Evolutionary conservation across 2,329 filamentous ascomycete genomes (phyloP), one percentile per base, ranked within the genome.

Genomic region (Aspergillus sp.): DNA sequence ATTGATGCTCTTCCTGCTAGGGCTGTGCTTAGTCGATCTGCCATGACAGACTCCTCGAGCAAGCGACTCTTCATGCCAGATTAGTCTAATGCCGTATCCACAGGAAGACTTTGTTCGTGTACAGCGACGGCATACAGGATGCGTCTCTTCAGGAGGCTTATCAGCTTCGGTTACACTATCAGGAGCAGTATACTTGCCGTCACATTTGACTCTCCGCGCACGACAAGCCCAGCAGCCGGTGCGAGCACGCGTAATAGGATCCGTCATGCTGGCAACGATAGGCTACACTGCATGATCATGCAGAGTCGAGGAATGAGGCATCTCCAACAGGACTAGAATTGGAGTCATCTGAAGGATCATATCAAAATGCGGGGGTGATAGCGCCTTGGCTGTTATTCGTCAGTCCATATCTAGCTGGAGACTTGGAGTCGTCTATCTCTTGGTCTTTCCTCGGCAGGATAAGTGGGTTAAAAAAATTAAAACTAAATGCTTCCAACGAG

Each of bases 41-140:
- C 66, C 68, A 63, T 70, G 68, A 40, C 64, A 70, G 3, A 70
- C 44, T 2, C 65, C 66, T 34, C 63, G 61, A 6, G 67, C 63
- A 33, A 68, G 40, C 8, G 63, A 67, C 51, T 70, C 66, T 50
- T 70, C 64, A 19, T 66, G 61, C 66, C 68, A 70, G 9, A 54
- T 62, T 6, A 69, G 41, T 22, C 60, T 61, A 15, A 69, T 44
- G 22, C 61, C 60, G 48, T 69, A 69, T 30, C 48, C 57, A 49
- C 66, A 67, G 15, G 56, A 24, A 2, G 34, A 11, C 22, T 49
- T 39, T 2, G 22, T 27, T n/a, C 30, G 13, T 2, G n/a, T 11
- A 5, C 46, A 39, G n/a, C 27, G 46, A 22, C 33, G 46, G 8
- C 46, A 49, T 13, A 34, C 27, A 8, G 46, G 46, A 11, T 30